Evolutionary conservation across 768 basidiomycete genomes (phyloP).

Genomic region (Tricholoma terreum): DNA sequence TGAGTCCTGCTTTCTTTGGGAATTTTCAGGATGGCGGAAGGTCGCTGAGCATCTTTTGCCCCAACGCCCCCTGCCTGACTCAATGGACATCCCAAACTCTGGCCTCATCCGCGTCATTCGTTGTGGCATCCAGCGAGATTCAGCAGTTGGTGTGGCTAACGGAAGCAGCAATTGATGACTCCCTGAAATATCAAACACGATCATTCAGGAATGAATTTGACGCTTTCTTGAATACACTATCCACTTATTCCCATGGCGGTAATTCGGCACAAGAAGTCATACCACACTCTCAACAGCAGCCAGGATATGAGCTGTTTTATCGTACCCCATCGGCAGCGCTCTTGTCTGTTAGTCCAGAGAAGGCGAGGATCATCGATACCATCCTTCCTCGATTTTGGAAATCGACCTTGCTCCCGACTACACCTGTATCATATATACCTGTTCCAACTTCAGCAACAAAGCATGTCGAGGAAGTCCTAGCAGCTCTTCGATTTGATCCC

Average conservation of each 20-base stretch:
- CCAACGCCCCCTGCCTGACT: constrained; percentile 40
- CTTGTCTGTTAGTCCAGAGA: constrained; percentile 41
- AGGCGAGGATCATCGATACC: constrained; percentile 50
- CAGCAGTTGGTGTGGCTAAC: constrained; percentile 61
- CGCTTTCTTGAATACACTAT: constrained; percentile 31
- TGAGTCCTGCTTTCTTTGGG: constrained; percentile 52
- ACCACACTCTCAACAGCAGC: background rate
- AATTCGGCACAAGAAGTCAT: constrained; percentile 18
- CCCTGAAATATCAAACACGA: constrained; percentile 34
- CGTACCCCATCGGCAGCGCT: constrained; percentile 43
- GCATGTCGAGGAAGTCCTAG: constrained; percentile 56
- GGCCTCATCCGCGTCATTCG: constrained; percentile 26
- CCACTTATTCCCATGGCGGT: constrained; percentile 3
- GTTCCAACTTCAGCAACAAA: constrained; percentile 55
- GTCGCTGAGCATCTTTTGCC: constrained; percentile 45
- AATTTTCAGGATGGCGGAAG: constrained; percentile 43
- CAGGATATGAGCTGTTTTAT: constrained; percentile 39
- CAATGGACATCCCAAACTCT: constrained; percentile 25
- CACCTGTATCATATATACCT: constrained; percentile 47
- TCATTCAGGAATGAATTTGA: constrained; percentile 31
- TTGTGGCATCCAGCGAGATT: constrained; percentile 20
- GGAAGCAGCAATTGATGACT: constrained; percentile 47
- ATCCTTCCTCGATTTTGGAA: constrained; percentile 75
- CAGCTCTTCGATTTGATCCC: constrained; percentile 63
- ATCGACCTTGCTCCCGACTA: constrained; percentile 54